phyloP scores from a whole-genome alignment of 2,329 filamentous ascomycete species.

The Penicillium glabrum region DNA sequence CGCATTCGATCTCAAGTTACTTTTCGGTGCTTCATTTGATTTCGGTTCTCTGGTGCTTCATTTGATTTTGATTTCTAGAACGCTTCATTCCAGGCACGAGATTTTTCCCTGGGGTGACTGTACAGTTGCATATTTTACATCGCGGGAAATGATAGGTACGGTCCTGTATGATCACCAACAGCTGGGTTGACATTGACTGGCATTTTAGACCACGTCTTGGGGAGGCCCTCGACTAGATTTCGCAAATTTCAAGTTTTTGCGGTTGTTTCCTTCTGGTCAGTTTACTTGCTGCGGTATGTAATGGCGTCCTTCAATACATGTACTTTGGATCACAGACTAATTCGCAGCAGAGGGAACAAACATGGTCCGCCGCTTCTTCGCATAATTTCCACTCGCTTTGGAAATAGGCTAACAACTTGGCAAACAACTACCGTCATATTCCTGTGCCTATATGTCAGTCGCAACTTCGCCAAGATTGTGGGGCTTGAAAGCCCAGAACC shows the following conservation, averaged over 20 bases:
- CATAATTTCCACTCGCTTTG: conserved; percentile 68
- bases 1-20: not conserved
- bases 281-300: conserved; percentile 72
- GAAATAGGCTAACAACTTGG: conserved; percentile 76
- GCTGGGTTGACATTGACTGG: not conserved
- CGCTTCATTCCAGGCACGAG: not conserved
- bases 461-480: conserved; percentile 91
- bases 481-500: conserved; percentile 91
- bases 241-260: conserved; percentile 89
- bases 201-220: conserved; percentile 77
- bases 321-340: not conserved
- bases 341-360: conserved; percentile 65
- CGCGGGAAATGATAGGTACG: not conserved
- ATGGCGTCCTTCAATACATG: not conserved
- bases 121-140: not conserved
- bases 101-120: not conserved
- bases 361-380: conserved; percentile 82
- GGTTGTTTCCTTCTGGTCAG: conserved; percentile 87
- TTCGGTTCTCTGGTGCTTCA: not conserved
- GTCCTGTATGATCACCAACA: not conserved
- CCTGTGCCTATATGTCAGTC: conserved; percentile 84
- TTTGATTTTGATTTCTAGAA: not conserved
- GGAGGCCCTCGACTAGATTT: conserved; percentile 86
- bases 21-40: not conserved
- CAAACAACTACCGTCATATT: conserved; percentile 85